Conservation (phyloP, 108 stramenopile species). For the Nannochloropsis granulata region DNA sequence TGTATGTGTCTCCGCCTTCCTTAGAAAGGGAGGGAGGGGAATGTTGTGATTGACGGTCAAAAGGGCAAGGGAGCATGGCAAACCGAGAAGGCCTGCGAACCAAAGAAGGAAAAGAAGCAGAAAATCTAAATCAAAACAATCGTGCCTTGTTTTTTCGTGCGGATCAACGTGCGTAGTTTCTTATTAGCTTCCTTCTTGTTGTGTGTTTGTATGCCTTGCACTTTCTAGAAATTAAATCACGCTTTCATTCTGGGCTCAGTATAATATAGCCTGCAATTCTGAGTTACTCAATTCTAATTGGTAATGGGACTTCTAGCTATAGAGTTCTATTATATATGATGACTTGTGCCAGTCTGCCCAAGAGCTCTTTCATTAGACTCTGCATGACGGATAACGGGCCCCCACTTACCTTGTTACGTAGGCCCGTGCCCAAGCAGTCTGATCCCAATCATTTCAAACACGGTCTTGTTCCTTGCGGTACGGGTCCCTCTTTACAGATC, state of each 20-base stretch:
- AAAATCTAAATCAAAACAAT: too few species aligned
- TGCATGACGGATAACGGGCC: background rate
- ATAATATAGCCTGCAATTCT: background rate
- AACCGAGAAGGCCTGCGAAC: too few species aligned
- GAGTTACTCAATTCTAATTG: background rate
- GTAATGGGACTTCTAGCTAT: background rate
- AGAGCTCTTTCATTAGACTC: background rate
- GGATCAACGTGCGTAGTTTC: too few species aligned
- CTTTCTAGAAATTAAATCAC: background rate
- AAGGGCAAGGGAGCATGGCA: too few species aligned
- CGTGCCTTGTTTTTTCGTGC: too few species aligned
- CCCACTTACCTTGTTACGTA: background rate
- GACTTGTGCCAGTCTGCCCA: background rate
- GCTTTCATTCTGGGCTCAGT: background rate
- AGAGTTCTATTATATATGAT: background rate
- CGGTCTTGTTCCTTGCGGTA: too few species aligned
- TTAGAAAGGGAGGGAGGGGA: too few species aligned
- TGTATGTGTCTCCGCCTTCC: too few species aligned
- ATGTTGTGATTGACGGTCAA: too few species aligned
- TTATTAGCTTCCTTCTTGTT: background rate
- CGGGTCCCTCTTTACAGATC: too few species aligned
- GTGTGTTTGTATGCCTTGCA: background rate
- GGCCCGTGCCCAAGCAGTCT: background rate
- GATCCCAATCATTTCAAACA: background rate
- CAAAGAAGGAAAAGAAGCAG: too few species aligned